Conservation (phyloP, 106 monocot species). For the Acanthochlamys bracteata region DNA sequence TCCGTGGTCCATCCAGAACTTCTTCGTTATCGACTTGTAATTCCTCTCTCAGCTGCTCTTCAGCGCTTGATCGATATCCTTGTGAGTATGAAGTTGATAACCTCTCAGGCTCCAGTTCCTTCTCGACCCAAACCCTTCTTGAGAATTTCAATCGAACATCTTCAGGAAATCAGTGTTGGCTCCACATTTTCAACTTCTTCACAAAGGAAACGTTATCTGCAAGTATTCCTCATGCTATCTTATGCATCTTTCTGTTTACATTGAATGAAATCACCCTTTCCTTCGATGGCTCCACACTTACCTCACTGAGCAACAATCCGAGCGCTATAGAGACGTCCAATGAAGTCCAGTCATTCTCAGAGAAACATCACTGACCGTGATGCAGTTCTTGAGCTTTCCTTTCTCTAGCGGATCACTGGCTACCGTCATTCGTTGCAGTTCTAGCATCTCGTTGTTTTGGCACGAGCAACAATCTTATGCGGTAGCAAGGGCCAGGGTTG, state of each 20-base stretch:
- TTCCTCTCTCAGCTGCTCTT: constrained; percentile 48
- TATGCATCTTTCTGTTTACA: constrained; percentile 27
- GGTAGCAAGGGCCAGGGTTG: constrained; percentile 68
- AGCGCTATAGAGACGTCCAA: constrained; percentile 64
- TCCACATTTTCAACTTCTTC: constrained; percentile 35
- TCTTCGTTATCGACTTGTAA: no score
- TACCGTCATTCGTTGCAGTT: constrained; percentile 74
- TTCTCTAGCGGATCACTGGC: constrained; percentile 35
- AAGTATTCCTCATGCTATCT: neutral
- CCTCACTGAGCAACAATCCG: constrained; percentile 55
- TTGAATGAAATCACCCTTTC: constrained; percentile 66
- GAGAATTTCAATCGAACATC: constrained; percentile 48
- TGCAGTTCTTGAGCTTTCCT: constrained; percentile 49
- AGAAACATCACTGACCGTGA: constrained; percentile 72
- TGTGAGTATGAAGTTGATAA: no score
- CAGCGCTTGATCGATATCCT: no score
- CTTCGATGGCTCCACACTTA: constrained; percentile 73
- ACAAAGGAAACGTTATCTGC: constrained; percentile 42
- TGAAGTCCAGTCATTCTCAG: constrained; percentile 54
- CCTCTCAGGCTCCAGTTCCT: constrained; percentile 26
- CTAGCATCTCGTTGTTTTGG: constrained; percentile 31
- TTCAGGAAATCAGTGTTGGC: constrained; percentile 44
- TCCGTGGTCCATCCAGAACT: no score
- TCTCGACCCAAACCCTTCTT: constrained; percentile 25
- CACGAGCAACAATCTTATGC: constrained; percentile 40